A percentile compares a stretch with the other conserved stretches of the same genome.
phyloP scores from a whole-genome alignment of 2,329 filamentous ascomycete species.

The Colletotrichum orchidophilum region DNA sequence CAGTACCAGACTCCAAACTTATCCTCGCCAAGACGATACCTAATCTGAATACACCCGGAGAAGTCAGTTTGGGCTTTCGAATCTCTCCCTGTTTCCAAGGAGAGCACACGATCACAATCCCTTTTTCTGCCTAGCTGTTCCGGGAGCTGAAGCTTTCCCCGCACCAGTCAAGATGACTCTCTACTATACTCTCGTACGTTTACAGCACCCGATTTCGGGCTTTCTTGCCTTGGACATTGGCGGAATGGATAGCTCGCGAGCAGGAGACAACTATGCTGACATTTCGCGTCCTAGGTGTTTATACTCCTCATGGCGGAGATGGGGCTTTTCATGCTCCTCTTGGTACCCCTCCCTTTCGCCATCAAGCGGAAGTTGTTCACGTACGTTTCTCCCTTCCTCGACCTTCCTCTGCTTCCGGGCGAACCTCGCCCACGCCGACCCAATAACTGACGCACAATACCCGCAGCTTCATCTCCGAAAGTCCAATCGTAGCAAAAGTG shows the following conservation, averaged over 20 bases:
- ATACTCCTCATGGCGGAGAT: slow-evolving; percentile 85
- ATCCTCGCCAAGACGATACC: background rate
- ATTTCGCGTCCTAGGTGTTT: slow-evolving; percentile 71
- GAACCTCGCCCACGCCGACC: background rate
- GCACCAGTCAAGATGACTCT: slow-evolving; percentile 60
- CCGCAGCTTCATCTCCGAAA: slow-evolving; percentile 89
- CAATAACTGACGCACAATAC: slow-evolving; percentile 7
- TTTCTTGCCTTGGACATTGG: background rate
- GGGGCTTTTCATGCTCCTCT: slow-evolving; percentile 80
- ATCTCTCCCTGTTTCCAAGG: background rate
- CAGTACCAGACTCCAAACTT: background rate
- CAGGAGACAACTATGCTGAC: slow-evolving; percentile 4
- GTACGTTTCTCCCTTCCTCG: slow-evolving; percentile 49
- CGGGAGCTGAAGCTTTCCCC: slow-evolving; percentile 28
- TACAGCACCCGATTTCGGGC: background rate
- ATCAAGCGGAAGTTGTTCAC: slow-evolving; percentile 86
- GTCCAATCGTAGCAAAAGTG: slow-evolving; percentile 83
- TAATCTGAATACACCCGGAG: slow-evolving; percentile 12
- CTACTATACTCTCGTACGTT: slow-evolving; percentile 64
- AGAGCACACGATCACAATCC: slow-evolving; percentile 23
- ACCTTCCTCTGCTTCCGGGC: background rate
- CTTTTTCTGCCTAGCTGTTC: background rate
- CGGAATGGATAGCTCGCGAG: slow-evolving; percentile 5
- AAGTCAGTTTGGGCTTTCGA: slow-evolving; percentile 34
- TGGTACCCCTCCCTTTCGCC: slow-evolving; percentile 89